These are phyloP conservation scores for Petasospora rhodanensis DNA, from an alignment of 1,139 yeast genomes.

Conservation along the genomic window DNA sequence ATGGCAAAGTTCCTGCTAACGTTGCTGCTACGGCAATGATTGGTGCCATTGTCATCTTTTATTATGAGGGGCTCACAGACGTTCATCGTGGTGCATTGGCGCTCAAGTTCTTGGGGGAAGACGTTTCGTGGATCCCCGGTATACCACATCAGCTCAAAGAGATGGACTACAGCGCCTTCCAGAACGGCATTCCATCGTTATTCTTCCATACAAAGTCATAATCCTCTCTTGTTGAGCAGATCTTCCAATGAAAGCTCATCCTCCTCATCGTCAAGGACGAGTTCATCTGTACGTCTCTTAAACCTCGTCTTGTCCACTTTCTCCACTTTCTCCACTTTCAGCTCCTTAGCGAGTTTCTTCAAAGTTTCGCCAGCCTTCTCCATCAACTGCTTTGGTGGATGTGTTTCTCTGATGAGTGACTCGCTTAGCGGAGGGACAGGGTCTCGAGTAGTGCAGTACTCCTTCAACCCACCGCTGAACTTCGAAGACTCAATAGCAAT, in stretches of 20 bases:
- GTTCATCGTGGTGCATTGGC: slow-evolving; percentile 2
- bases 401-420: slow-evolving; percentile 10
- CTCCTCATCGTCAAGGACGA: slow-evolving; percentile 12
- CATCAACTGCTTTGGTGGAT: slow-evolving; percentile 15
- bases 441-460: slow-evolving; percentile 13
- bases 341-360: slow-evolving; percentile 17
- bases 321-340: slow-evolving; percentile 20
- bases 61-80: slow-evolving; percentile 3
- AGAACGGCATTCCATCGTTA: slow-evolving; percentile 5
- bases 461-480: slow-evolving; percentile 7
- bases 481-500: slow-evolving; percentile 11
- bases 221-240: slow-evolving; percentile 12
- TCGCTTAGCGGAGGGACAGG: slow-evolving; percentile 18
- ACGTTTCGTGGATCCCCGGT: slow-evolving; percentile 1
- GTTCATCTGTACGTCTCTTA: no score
- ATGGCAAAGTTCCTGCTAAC: slow-evolving; percentile 7
- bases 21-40: slow-evolving; percentile 10
- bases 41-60: slow-evolving; percentile 11
- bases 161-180: slow-evolving; percentile 4
- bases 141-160: slow-evolving; percentile 1
- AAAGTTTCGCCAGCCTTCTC: slow-evolving; percentile 16
- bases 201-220: slow-evolving; percentile 4
- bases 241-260: slow-evolving; percentile 21
- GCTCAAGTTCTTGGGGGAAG: slow-evolving; percentile 10
- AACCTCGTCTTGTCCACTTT: slow-evolving; percentile 18